Conservation (phyloP, 2,329 filamentous ascomycete genomes). For the Alternaria brassicicola region DNA sequence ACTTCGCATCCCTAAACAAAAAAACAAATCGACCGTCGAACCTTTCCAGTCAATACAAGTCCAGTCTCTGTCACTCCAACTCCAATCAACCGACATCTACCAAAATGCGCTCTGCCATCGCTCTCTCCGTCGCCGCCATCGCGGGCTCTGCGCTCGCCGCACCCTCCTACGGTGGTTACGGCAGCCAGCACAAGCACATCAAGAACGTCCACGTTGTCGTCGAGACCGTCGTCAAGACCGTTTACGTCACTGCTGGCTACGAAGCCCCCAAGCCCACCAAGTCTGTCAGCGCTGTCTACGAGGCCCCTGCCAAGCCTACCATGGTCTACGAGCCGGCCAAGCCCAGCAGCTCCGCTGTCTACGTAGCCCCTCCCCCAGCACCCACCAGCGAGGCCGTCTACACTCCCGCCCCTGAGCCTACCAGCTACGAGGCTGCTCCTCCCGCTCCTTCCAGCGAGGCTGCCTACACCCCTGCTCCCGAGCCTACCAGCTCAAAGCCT, state of each 20-base stretch:
- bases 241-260: conserved; percentile 29
- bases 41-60: conserved; percentile 19
- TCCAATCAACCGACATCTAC: conserved; percentile 18
- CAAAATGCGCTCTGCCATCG: conserved; percentile 39
- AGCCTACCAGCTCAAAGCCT: too few relatives aligned
- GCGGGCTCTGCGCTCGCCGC: conserved; percentile 39
- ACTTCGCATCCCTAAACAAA: conserved; percentile 18
- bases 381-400: neutral
- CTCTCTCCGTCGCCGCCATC: conserved; percentile 37
- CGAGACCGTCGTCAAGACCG: conserved; percentile 36
- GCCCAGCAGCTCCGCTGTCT: neutral
- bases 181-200: conserved; percentile 26
- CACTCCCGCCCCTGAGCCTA: conserved; percentile 3
- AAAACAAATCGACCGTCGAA: conserved; percentile 27
- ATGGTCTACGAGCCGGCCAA: conserved; percentile 8
- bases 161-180: conserved; percentile 17
- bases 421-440: conserved; percentile 6
- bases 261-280: conserved; percentile 5
- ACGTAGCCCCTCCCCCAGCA: neutral
- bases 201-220: conserved; percentile 33
- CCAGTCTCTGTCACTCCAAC: conserved; percentile 14
- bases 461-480: too few relatives aligned
- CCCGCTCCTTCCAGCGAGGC: conserved; percentile 12
- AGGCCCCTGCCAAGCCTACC: conserved; percentile 7
- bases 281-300: neutral